Evolutionary conservation across 345 rosid genomes (phyloP).

Genomic region (Geranium rotundifolium): DNA sequence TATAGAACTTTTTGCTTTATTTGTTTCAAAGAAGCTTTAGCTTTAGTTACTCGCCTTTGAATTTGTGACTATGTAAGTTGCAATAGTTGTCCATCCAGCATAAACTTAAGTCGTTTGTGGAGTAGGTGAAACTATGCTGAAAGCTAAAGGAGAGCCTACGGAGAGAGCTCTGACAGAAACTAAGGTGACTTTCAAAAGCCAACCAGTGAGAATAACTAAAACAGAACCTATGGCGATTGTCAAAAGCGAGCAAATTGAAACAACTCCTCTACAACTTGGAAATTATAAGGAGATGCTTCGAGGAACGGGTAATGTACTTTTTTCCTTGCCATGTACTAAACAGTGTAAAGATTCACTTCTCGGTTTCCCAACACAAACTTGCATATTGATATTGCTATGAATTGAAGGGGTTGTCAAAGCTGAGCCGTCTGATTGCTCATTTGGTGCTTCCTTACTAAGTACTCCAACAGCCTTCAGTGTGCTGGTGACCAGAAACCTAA

Average conservation of each 20-base stretch:
- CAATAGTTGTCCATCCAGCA: too few relatives aligned
- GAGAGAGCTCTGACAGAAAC: background rate
- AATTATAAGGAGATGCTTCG: background rate
- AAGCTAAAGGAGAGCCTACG: constrained; percentile 5
- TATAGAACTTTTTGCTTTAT: too few relatives aligned
- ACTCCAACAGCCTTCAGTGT: constrained; percentile 9
- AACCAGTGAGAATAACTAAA: too few relatives aligned
- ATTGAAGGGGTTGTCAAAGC: background rate
- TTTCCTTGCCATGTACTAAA: too few relatives aligned
- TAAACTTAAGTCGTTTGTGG: constrained; percentile 1
- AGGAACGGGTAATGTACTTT: too few relatives aligned
- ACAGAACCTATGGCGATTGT: background rate
- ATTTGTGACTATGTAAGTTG: too few relatives aligned
- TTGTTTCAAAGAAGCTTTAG: too few relatives aligned
- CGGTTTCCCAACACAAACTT: too few relatives aligned
- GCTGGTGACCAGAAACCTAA: background rate
- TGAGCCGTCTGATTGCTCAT: background rate
- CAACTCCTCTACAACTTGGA: background rate
- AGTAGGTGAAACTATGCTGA: constrained; percentile 4
- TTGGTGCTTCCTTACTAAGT: background rate
- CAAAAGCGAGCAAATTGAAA: constrained; percentile 5
- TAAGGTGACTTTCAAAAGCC: background rate
- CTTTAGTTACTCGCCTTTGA: too few relatives aligned
- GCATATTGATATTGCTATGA: too few relatives aligned
- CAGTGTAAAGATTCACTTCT: too few relatives aligned